Conservation (phyloP, 768 basidiomycete genomes). For the Lanmaoa rubissima region DNA sequence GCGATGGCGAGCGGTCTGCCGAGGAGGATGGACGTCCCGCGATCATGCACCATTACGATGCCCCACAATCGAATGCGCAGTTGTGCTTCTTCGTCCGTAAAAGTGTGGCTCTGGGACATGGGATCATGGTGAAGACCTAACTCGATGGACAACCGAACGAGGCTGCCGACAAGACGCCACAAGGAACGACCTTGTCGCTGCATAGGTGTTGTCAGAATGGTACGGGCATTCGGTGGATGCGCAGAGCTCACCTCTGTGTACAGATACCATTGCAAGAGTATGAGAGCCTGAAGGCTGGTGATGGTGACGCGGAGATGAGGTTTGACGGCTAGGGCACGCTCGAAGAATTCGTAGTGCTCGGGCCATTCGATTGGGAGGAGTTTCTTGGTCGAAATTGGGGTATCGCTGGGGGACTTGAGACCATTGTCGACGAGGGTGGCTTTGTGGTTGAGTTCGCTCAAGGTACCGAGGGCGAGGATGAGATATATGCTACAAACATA, state of each 20-base stretch:
- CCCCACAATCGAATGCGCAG: conserved; percentile 82
- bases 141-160: conserved; percentile 80
- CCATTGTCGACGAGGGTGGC: conserved; percentile 52
- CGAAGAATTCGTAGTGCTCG: conserved; percentile 81
- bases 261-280: conserved; percentile 84
- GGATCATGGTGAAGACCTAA: conserved; percentile 88
- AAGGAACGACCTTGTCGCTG: conserved; percentile 87
- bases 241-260: conserved; percentile 69
- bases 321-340: conserved; percentile 72
- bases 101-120: conserved; percentile 54
- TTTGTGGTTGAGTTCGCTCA: conserved; percentile 78
- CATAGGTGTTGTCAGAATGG: conserved; percentile 9
- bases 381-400: conserved; percentile 48
- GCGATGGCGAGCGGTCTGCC: conserved; percentile 82
- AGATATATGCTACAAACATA: conserved; percentile 77
- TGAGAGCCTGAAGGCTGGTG: conserved; percentile 79
- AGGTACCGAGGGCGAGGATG: conserved; percentile 74
- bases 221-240: not conserved
- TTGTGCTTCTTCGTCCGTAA: conserved; percentile 75
- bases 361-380: conserved; percentile 68
- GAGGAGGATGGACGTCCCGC: conserved; percentile 83
- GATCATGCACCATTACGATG: conserved; percentile 82
- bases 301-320: conserved; percentile 82
- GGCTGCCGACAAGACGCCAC: conserved; percentile 84
- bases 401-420: conserved; percentile 32